phyloP scores from a whole-genome alignment of 2,329 filamentous ascomycete species.

The Chrysosphaeria jannelii region DNA sequence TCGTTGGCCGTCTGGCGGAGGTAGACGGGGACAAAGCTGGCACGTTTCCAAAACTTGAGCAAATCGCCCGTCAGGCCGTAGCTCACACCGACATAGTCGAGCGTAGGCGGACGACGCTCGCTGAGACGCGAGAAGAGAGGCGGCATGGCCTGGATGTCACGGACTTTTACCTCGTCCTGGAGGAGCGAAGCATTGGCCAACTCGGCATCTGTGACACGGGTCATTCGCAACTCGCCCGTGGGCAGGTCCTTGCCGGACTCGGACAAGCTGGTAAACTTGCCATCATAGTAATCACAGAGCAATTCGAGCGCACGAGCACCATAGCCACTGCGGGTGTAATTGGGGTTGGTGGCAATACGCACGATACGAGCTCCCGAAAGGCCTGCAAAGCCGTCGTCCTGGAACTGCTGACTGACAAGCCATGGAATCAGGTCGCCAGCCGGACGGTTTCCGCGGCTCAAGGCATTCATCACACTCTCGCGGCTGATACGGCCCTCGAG shows the following conservation, averaged over 20 bases:
- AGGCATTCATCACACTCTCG: conserved; percentile 66
- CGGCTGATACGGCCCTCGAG: conserved; percentile 86
- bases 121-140: conserved; percentile 71
- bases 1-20: conserved; percentile 85
- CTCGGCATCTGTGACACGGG: conserved; percentile 56
- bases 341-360: conserved; percentile 84
- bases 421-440: conserved; percentile 88
- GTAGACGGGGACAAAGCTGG: conserved; percentile 67
- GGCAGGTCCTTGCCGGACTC: conserved; percentile 19
- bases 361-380: conserved; percentile 80
- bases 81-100: conserved; percentile 88
- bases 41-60: conserved; percentile 92
- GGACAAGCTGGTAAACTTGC: conserved; percentile 59
- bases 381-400: conserved; percentile 85
- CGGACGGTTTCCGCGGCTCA: conserved; percentile 68
- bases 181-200: conserved; percentile 46
- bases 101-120: conserved; percentile 45
- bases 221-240: conserved; percentile 26
- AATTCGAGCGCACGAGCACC: conserved; percentile 69
- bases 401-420: conserved; percentile 93
- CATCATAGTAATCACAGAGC: conserved; percentile 76
- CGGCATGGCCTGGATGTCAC: conserved; percentile 76
- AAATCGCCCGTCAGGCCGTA: conserved; percentile 69
- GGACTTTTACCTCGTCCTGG: conserved; percentile 54
- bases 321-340: conserved; percentile 80